Evolutionary conservation across 768 basidiomycete genomes (phyloP).

Genomic region (Leucosporidium scottii): DNA sequence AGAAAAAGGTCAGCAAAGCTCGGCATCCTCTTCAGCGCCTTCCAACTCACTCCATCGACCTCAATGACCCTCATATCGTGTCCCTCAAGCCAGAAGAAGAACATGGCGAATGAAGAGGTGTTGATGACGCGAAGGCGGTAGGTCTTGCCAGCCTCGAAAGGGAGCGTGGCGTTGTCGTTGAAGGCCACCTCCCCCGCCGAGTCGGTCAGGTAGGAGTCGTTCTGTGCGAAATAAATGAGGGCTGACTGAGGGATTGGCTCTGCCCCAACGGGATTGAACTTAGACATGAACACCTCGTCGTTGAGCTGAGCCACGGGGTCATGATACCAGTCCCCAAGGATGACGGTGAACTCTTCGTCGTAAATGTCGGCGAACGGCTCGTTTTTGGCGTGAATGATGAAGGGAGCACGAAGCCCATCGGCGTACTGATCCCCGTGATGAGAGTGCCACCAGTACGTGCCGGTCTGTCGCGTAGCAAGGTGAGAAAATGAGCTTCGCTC

Average conservation of each 20-base stretch:
- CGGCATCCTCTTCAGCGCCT: constrained; percentile 47
- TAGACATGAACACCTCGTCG: constrained; percentile 41
- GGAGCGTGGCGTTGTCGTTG: constrained; percentile 76
- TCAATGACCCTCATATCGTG: constrained; percentile 47
- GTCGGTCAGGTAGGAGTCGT: constrained; percentile 56
- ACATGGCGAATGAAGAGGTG: constrained; percentile 48
- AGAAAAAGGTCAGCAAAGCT: not conserved
- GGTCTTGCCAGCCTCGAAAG: constrained; percentile 77
- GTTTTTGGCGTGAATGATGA: constrained; percentile 56
- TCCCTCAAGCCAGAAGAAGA: constrained; percentile 42
- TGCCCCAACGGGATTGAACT: constrained; percentile 65
- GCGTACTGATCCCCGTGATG: constrained; percentile 66
- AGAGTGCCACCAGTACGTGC: constrained; percentile 74
- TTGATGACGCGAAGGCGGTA: constrained; percentile 88
- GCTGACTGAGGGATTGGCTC: constrained; percentile 74
- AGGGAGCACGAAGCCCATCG: constrained; percentile 79
- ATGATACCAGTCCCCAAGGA: constrained; percentile 82
- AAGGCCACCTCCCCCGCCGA: constrained; percentile 40
- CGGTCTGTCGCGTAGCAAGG: constrained; percentile 54
- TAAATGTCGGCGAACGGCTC: constrained; percentile 56
- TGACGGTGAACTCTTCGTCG: constrained; percentile 81
- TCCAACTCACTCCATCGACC: constrained; percentile 29
- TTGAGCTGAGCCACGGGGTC: constrained; percentile 59
- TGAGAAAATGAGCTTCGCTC: not conserved
- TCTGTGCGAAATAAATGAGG: constrained; percentile 71